Evolutionary conservation across 1,139 yeast species (phyloP), one percentile per base, ranked within the genome.

Genomic region (Kodamaea plutei): DNA sequence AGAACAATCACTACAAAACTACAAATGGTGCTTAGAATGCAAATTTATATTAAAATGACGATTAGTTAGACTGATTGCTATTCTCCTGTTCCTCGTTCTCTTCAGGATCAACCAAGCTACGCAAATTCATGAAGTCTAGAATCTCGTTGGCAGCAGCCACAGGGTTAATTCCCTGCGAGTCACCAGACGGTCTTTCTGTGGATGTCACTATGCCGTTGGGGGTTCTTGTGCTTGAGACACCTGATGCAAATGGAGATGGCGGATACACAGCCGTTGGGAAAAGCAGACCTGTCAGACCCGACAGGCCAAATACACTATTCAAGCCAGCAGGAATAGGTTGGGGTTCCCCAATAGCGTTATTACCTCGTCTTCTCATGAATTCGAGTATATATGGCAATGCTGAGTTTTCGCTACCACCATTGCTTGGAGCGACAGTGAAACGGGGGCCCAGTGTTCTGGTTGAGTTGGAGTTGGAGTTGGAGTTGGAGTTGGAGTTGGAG

Each of bases 191-290:
- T 9, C 4, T 10, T 18, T 9, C n/a, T 15, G 20, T 22, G 21
- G 34, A 47, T 1, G 78, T 72, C 20, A 60, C 68, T 3, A 74
- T 73, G 0, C 80, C 80, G 31, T 47, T 44, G 2, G 61, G 50
- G 1, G 75, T 69, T 44, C 82, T 55, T 43, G 75, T 59, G 40
- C 80, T 73, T 2, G 69, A 54, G 13, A 76, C 71, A 1, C 80
- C 80, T 4, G 65, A 46, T 0, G 74, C 71, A 41, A 70, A 72
- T 35, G 67, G 42, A 2, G 59, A 45, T 16, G 51, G 47, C 8
- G 39, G 34, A n/a, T 11, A 20, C 12, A 13, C 12, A 11, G 11
- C n/a, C n/a, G n/a, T n/a, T n/a, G n/a, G n/a, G n/a, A n/a, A n/a
- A 20, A 19, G 19, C 18, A 11, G 12, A 16, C 10, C 23, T 13